A percentile compares a stretch with the other conserved stretches of the same genome.
These are phyloP conservation scores for Isatis tinctoria DNA, from an alignment of 345 rosid species.

Conservation along the genomic window DNA sequence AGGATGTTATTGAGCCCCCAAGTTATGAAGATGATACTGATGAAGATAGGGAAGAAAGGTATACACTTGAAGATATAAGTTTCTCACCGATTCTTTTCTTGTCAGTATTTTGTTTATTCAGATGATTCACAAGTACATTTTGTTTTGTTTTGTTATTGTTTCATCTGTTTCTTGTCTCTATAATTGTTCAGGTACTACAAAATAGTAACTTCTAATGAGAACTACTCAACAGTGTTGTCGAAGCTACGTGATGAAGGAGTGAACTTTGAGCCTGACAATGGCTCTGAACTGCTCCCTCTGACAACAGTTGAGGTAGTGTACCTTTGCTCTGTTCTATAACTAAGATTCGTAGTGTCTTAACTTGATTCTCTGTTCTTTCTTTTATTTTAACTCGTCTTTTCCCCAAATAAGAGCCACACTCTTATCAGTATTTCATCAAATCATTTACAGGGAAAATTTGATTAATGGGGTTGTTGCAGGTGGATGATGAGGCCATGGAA, in stretches of 20 bases:
- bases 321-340: neutral
- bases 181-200: slow-evolving; percentile 62
- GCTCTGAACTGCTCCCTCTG: slow-evolving; percentile 83
- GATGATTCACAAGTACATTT: neutral
- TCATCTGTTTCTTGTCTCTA: slow-evolving; percentile 12
- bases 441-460: neutral
- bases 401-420: neutral
- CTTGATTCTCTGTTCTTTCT: neutral
- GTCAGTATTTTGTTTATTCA: neutral
- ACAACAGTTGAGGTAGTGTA: slow-evolving; percentile 64
- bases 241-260: slow-evolving; percentile 77
- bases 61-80: neutral
- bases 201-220: slow-evolving; percentile 68
- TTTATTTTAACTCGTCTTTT: neutral
- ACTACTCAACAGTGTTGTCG: slow-evolving; percentile 56
- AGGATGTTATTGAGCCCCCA: slow-evolving; percentile 91
- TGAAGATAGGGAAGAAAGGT: slow-evolving; percentile 73
- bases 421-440: neutral
- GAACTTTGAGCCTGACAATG: slow-evolving; percentile 78
- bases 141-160: neutral
- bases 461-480: slow-evolving; percentile 43
- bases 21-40: slow-evolving; percentile 60
- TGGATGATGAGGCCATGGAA: slow-evolving; percentile 88
- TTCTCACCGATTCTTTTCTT: neutral
- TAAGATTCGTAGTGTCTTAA: neutral